Percentiles rank a stretch among this genome's conserved stretches.
phyloP scores from a whole-genome alignment of 805 yeast genomes.

The Teunomyces pallodes region DNA sequence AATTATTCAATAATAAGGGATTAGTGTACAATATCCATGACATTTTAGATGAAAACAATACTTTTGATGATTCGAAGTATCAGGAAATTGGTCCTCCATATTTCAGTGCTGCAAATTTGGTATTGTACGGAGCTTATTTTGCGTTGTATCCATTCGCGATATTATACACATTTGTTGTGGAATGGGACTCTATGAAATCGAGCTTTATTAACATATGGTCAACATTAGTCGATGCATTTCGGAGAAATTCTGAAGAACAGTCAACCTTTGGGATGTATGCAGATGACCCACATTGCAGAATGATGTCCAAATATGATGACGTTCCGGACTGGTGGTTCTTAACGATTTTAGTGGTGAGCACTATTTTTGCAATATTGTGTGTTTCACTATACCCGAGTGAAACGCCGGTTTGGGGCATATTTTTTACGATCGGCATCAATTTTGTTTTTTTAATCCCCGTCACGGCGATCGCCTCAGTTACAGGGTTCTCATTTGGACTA shows the following conservation, averaged over 20 bases:
- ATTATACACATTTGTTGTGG: slow-evolving; percentile 45
- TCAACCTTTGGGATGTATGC: neutral
- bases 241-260: neutral
- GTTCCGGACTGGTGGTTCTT: slow-evolving; percentile 24
- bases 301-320: slow-evolving; percentile 23
- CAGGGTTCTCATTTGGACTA: slow-evolving; percentile 48
- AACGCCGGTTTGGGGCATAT: slow-evolving; percentile 61
- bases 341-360: slow-evolving; percentile 16
- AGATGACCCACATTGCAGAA: slow-evolving; percentile 21
- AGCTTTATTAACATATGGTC: slow-evolving; percentile 36
- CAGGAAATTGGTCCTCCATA: slow-evolving; percentile 62
- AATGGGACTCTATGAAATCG: slow-evolving; percentile 41
- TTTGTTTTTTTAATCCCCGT: slow-evolving; percentile 51
- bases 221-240: slow-evolving; percentile 27
- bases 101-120: slow-evolving; percentile 60
- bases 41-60: slow-evolving; percentile 42
- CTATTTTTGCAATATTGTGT: slow-evolving; percentile 25
- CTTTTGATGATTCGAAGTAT: slow-evolving; percentile 48
- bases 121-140: slow-evolving; percentile 56
- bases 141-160: slow-evolving; percentile 57
- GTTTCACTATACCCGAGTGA: slow-evolving; percentile 35
- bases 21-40: slow-evolving; percentile 44
- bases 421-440: slow-evolving; percentile 51
- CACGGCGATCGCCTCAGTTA: slow-evolving; percentile 45
- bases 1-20: slow-evolving; percentile 52